Conservation (phyloP, 2,329 filamentous ascomycete genomes). For the Ploettnerulaceae sp. region DNA sequence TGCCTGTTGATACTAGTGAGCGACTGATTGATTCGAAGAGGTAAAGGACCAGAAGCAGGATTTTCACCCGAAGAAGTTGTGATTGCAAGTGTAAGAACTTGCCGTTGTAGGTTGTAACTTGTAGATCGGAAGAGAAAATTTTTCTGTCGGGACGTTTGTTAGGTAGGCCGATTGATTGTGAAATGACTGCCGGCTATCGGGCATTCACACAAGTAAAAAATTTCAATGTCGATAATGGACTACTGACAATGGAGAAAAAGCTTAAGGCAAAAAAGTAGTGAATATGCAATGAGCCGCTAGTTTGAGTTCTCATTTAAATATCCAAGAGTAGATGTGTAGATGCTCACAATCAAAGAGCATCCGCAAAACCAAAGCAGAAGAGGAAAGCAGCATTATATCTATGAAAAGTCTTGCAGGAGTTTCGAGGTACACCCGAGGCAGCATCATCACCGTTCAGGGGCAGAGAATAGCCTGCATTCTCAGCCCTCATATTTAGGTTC, state of each 20-base stretch:
- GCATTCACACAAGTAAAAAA: neutral
- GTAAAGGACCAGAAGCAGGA: neutral
- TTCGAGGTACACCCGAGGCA: neutral
- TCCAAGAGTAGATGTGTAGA: neutral
- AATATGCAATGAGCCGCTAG: neutral
- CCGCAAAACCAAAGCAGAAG: conserved; percentile 3
- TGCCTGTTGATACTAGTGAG: neutral
- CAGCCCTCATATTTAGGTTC: neutral
- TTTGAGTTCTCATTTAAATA: neutral
- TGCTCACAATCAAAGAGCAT: neutral
- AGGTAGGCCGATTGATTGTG: too few species aligned
- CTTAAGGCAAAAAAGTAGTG: too few species aligned
- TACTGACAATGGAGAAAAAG: conserved; percentile 2
- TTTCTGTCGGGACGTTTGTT: too few species aligned
- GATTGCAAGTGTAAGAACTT: too few species aligned
- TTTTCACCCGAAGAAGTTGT: neutral
- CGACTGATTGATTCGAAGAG: neutral
- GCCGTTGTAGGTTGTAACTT: too few species aligned
- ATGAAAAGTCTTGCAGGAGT: neutral
- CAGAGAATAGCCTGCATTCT: conserved; percentile 1
- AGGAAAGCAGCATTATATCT: neutral
- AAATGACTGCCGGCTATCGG: neutral
- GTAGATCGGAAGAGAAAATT: too few species aligned
- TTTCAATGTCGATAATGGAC: neutral
- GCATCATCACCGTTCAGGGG: neutral